Conservation (phyloP, 2,329 filamentous ascomycete species). For the Didymella exigua region DNA sequence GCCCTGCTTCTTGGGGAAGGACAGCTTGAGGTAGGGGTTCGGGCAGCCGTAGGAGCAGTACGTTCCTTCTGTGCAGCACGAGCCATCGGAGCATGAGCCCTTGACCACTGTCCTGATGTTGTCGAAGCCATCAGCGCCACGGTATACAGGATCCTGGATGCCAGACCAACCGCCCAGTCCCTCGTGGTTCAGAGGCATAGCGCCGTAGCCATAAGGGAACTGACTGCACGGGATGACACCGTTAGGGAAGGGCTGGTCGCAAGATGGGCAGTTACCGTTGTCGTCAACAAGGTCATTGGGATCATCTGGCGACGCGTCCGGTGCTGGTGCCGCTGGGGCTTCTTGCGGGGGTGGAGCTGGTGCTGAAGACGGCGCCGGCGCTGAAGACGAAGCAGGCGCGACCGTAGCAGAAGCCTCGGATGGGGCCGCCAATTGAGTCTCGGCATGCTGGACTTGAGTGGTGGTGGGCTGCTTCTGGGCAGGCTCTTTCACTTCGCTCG, state of each 20-base stretch:
- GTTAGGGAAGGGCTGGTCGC: constrained; percentile 74
- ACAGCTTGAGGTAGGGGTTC: constrained; percentile 87
- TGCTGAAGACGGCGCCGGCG: constrained; percentile 19
- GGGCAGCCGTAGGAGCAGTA: constrained; percentile 96
- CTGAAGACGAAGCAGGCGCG: constrained; percentile 35
- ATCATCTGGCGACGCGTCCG: constrained; percentile 20
- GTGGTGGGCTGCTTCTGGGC: constrained; percentile 8
- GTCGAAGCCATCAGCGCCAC: constrained; percentile 50
- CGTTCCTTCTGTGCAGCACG: constrained; percentile 62
- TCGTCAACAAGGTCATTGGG: constrained; percentile 28
- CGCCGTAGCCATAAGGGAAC: constrained; percentile 84
- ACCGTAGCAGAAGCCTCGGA: constrained; percentile 14
- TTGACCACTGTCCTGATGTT: constrained; percentile 70
- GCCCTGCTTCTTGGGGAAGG: constrained; percentile 84
- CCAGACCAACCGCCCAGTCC: constrained; percentile 77
- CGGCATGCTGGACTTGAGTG: constrained; percentile 4
- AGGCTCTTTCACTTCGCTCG: neutral
- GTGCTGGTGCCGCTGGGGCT: constrained; percentile 1
- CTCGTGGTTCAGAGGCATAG: constrained; percentile 71
- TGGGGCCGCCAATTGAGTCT: neutral
- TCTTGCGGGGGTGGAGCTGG: neutral
- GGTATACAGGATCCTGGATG: constrained; percentile 64
- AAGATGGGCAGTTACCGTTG: constrained; percentile 51
- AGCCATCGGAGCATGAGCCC: constrained; percentile 60
- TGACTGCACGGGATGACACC: constrained; percentile 71